Evolutionary conservation across 2,329 filamentous ascomycete genomes (phyloP), one percentile per base, ranked within the genome.

Genomic region (Graphilbum ipis-grandicollis): DNA sequence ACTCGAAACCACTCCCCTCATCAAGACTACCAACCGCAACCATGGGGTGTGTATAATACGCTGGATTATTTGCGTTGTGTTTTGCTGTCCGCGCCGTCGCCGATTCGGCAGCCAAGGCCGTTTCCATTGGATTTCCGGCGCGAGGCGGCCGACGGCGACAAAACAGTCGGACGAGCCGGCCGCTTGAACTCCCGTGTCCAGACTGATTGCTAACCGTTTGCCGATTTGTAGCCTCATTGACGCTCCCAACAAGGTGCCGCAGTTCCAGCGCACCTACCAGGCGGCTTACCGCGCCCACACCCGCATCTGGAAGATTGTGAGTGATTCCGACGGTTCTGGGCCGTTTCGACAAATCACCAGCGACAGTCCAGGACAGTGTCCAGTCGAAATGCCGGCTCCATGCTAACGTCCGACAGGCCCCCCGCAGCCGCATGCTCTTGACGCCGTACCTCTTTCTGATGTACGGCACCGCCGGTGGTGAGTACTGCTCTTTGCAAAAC

Each of bases 271-370:
- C 52, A 60, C 71, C 49, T 84, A 82, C 66, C 80, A 85, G 64
- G 63, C 68, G 46, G 75, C 81, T 49, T 79, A 79, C 58, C 72
- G 70, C 51, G 59, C 63, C 44, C 71, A 76, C 56, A 63, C 74
- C 47, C 74, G 81, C 51, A 59, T 82, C 56, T 86, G 81, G 80
- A 65, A 71, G 59, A 84, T 85, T 60, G 80, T 86, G 68, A 56
- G 77, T 66, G n/a, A 13, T 17, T 2, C 12, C n/a, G n/a, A n/a
- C n/a, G n/a, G n/a, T n/a, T n/a, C n/a, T n/a, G n/a, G n/a, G n/a
- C n/a, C n/a, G n/a, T n/a, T n/a, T n/a, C n/a, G n/a, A n/a, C n/a
- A n/a, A n/a, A n/a, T n/a, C n/a, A n/a, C n/a, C n/a, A n/a, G n/a
- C n/a, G n/a, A n/a, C n/a, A n/a, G n/a, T n/a, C n/a, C n/a, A n/a